These are phyloP conservation scores for Aspergillus bridgeri DNA, from an alignment of 495 filamentous ascomycete species.

Conservation along the genomic window DNA sequence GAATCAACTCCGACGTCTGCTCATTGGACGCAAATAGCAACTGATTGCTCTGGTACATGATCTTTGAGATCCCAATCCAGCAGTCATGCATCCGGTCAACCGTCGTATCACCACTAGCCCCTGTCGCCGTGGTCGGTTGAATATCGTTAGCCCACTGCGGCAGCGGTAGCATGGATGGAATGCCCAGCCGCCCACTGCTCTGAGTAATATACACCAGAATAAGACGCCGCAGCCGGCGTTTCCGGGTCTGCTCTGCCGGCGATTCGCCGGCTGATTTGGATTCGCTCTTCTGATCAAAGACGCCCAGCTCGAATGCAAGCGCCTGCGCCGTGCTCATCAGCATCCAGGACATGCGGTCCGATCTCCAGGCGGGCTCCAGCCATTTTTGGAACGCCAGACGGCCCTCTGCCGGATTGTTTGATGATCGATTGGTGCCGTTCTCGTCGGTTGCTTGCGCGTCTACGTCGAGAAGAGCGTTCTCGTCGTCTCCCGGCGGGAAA, in stretches of 20 bases:
- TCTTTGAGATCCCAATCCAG: slow-evolving; percentile 85
- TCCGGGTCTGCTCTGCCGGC: slow-evolving; percentile 63
- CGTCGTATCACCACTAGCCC: slow-evolving; percentile 26
- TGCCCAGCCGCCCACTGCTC: slow-evolving; percentile 84
- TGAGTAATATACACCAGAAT: slow-evolving; percentile 88
- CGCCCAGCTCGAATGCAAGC: slow-evolving; percentile 87
- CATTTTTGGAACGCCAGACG: slow-evolving; percentile 79
- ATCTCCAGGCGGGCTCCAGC: slow-evolving; percentile 94
- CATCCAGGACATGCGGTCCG: slow-evolving; percentile 99
- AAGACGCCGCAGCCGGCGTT: slow-evolving; percentile 76
- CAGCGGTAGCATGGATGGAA: slow-evolving; percentile 86
- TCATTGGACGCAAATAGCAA: slow-evolving; percentile 77
- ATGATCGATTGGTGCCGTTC: slow-evolving; percentile 20
- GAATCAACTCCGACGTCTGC: slow-evolving; percentile 81
- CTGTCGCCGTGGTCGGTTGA: slow-evolving; percentile 25
- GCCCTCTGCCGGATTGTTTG: slow-evolving; percentile 53
- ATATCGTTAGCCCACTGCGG: slow-evolving; percentile 53
- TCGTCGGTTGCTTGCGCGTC: slow-evolving; percentile 47
- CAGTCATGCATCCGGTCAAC: slow-evolving; percentile 71
- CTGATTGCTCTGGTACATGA: slow-evolving; percentile 86
- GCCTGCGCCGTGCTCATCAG: slow-evolving; percentile 85
- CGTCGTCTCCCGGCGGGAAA: slow-evolving; percentile 85
- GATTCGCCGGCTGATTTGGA: slow-evolving; percentile 49
- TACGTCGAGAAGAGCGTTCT: slow-evolving; percentile 55
- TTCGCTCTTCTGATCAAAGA: slow-evolving; percentile 80